These are phyloP conservation scores for Neoascochyta sp. DNA, from an alignment of 2,329 filamentous ascomycete genomes.

Conservation along the genomic window DNA sequence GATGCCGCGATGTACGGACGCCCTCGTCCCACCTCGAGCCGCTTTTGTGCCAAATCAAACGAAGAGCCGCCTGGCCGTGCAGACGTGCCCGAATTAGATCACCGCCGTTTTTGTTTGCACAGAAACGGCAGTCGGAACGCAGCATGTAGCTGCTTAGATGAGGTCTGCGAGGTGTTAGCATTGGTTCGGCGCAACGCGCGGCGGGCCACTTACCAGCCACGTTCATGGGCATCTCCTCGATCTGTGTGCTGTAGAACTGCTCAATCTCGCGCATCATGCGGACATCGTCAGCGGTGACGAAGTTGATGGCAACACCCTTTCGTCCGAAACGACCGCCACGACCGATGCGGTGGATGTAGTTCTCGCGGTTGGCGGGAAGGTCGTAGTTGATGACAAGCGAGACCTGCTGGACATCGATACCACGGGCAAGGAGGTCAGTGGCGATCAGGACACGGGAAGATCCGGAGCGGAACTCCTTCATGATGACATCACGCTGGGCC, in stretches of 20 bases:
- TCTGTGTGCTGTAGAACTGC: constrained; percentile 99
- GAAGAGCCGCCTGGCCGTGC: constrained; percentile 29
- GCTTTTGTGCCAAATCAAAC: constrained; percentile 36
- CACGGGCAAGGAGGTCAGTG: constrained; percentile 95
- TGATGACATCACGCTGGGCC: constrained; percentile 95
- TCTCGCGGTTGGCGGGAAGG: constrained; percentile 96
- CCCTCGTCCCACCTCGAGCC: constrained; percentile 31
- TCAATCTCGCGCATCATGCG: constrained; percentile 99
- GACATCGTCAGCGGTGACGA: constrained; percentile 97
- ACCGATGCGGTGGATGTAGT: constrained; percentile 99
- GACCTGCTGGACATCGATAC: constrained; percentile 99
- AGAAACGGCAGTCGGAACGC: constrained; percentile 24
- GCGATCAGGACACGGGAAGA: constrained; percentile 98
- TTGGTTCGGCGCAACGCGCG: too few relatives aligned
- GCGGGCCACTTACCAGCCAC: constrained; percentile 62
- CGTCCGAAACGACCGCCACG: constrained; percentile 99
- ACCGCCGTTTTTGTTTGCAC: constrained; percentile 25
- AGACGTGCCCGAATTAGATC: constrained; percentile 33
- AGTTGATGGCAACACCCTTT: constrained; percentile 99
- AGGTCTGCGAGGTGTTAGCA: constrained; percentile 30
- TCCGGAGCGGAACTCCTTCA: constrained; percentile 99
- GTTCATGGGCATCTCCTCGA: constrained; percentile 99
- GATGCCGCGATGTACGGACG: constrained; percentile 38
- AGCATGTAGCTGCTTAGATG: constrained; percentile 37
- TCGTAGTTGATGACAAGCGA: constrained; percentile 99